Evolutionary conservation across 306 rosid genomes (phyloP).

Genomic region (Vicia sativa): DNA sequence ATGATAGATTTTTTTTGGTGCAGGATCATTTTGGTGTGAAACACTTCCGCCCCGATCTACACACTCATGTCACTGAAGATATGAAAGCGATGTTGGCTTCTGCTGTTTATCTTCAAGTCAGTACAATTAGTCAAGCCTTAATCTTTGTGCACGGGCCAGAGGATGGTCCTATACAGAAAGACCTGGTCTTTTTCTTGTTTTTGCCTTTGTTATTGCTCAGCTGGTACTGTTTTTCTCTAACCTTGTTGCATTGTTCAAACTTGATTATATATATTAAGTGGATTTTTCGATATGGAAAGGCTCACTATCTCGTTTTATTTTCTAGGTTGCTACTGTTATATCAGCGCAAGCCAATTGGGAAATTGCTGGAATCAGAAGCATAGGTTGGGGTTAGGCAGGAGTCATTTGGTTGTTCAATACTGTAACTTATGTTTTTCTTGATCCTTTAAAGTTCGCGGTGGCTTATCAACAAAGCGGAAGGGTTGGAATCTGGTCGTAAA

Average conservation of each 20-base stretch:
- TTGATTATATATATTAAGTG: slow-evolving; percentile 2
- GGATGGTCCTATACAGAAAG: slow-evolving; percentile 76
- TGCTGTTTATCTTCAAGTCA: slow-evolving; percentile 77
- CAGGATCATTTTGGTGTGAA: slow-evolving; percentile 53
- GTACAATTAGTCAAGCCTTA: slow-evolving; percentile 72
- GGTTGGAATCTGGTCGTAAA: slow-evolving; percentile 66
- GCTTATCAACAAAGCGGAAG: slow-evolving; percentile 69
- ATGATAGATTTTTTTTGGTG: slow-evolving; percentile 13
- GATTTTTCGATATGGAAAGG: slow-evolving; percentile 9
- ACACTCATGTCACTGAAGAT: background rate
- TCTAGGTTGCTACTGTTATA: slow-evolving; percentile 67
- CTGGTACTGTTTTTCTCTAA: slow-evolving; percentile 45
- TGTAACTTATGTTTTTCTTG: slow-evolving; percentile 57
- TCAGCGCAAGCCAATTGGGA: slow-evolving; percentile 54
- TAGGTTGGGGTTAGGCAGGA: slow-evolving; percentile 74
- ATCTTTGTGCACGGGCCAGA: slow-evolving; percentile 71
- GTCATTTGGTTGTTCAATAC: slow-evolving; percentile 66
- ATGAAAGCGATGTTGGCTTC: slow-evolving; percentile 49
- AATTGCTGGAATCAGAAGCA: slow-evolving; percentile 51
- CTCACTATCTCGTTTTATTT: slow-evolving; percentile 15
- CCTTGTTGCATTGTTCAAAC: slow-evolving; percentile 1
- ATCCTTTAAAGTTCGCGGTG: slow-evolving; percentile 75
- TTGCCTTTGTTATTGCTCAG: slow-evolving; percentile 69
- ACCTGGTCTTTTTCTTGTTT: slow-evolving; percentile 64
- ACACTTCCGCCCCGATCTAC: slow-evolving; percentile 16